phyloP scores from a whole-genome alignment of 768 basidiomycete species.

The Tulasnella sp. region DNA sequence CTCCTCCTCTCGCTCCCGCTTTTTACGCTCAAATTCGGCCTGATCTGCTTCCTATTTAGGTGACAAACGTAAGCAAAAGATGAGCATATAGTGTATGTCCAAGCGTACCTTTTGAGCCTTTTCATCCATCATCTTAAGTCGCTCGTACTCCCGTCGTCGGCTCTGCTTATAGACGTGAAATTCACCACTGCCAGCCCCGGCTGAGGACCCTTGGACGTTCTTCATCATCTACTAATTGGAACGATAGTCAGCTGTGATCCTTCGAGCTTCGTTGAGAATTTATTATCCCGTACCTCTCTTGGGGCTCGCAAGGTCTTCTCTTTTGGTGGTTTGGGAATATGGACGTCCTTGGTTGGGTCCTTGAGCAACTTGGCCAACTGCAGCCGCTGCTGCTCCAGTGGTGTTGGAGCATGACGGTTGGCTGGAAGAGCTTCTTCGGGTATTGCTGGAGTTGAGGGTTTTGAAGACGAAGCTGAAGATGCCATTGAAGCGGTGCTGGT shows the following conservation, averaged over 20 bases:
- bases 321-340: conserved; percentile 73
- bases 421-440: conserved; percentile 17
- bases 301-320: conserved; percentile 77
- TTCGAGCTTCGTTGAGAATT: neutral
- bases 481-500: neutral
- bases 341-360: conserved; percentile 79
- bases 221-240: conserved; percentile 78
- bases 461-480: conserved; percentile 23
- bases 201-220: conserved; percentile 96
- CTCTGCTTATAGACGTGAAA: conserved; percentile 99
- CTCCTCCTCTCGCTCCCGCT: conserved; percentile 61
- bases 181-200: conserved; percentile 95
- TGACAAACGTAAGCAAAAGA: neutral
- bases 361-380: conserved; percentile 87
- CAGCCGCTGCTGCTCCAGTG: conserved; percentile 50
- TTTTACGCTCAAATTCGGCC: conserved; percentile 70
- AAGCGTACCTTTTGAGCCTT: conserved; percentile 60
- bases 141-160: conserved; percentile 89
- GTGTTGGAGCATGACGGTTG: conserved; percentile 43
- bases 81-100: neutral
- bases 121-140: conserved; percentile 87
- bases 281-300: conserved; percentile 46
- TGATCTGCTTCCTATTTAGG: conserved; percentile 59
- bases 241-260: neutral
- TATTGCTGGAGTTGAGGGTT: neutral